These are phyloP conservation scores for Odontarrhena argentea DNA, from an alignment of 345 rosid species.

Conservation along the genomic window DNA sequence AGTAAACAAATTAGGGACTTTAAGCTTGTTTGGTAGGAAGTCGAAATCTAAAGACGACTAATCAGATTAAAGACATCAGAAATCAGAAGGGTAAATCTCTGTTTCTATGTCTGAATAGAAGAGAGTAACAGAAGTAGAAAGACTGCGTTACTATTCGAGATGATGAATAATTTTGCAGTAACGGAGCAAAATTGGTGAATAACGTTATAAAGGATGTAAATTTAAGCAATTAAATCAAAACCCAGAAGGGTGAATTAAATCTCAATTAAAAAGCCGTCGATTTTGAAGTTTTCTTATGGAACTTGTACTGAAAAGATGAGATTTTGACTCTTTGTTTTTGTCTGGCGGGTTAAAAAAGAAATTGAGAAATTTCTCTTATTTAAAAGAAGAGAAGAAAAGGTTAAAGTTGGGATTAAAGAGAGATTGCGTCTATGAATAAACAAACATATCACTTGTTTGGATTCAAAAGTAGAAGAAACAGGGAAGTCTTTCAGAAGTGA, in stretches of 20 bases:
- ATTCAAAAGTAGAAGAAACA: slow-evolving; percentile 6
- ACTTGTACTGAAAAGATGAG: slow-evolving; percentile 10
- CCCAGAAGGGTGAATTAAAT: slow-evolving; percentile 16
- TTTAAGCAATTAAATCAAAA: slow-evolving; percentile 23
- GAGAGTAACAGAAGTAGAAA: slow-evolving; percentile 27
- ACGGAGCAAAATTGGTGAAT: slow-evolving; percentile 17
- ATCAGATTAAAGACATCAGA: slow-evolving; percentile 25
- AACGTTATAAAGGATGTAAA: slow-evolving; percentile 13
- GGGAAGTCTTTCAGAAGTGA: slow-evolving; percentile 19
- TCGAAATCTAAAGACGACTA: slow-evolving; percentile 22
- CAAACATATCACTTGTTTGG: not conserved
- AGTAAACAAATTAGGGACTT: slow-evolving; percentile 16
- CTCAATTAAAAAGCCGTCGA: slow-evolving; percentile 27
- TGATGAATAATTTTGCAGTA: not conserved
- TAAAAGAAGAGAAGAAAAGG: not conserved
- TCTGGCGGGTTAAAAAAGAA: slow-evolving; percentile 6
- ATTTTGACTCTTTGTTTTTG: not conserved
- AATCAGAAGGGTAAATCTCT: not conserved
- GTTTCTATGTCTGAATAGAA: not conserved
- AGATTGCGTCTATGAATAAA: slow-evolving; percentile 11
- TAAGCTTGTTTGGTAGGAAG: slow-evolving; percentile 22
- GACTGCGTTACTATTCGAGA: slow-evolving; percentile 2
- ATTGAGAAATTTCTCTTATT: not conserved
- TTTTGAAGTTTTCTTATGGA: slow-evolving; percentile 18
- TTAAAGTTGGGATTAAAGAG: not conserved